Base-by-base conservation (phyloP, 73 alveolate species). In the Paramecium sexaurelia region DNA sequence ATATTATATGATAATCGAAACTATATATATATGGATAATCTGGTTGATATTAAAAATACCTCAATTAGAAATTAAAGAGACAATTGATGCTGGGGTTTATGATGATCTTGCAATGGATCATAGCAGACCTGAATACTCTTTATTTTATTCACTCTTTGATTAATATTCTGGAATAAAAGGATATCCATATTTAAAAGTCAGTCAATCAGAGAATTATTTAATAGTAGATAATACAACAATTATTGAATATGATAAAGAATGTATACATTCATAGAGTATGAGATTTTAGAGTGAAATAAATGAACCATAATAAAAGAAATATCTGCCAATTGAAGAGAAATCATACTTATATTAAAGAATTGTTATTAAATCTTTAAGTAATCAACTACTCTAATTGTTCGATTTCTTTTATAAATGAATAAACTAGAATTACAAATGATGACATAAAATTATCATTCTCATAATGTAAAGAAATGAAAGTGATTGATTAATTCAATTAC, bases 31-130 rank as follows among this genome's bases (percentile, higher is more conserved):
- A 20, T 71, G 86, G 86, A 22, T 71, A 71, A 71, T 71, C 43
- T 71, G 86, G 86, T 35, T 71, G 35, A 71, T 71, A 35, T 37
- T 71, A 22, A 71, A 71, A 71, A 7, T 71, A 19, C 86, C 86
- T n/a, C 20, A 32, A 33, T 71, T 51, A 20, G 67, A 51, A 51
- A 51, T 51, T 20, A 51, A 51, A 51, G 67, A 51, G 33, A 51
- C 67, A 6, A 51, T 51, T 17, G 67, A 51, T 51, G 67, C 11
- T 51, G 67, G 17, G 17, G 67, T 51, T 51, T 51, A 51, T 5
- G 67, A 51, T 17, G 67, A 51, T 3, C 1, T 51, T 51, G 32
- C 32, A 5, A 51, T 51, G 0, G 17, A 13, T 5, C 15, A 51
- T 51, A 22, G 32, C 32, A 51, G 17, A 17, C 6, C 4, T 51